These are phyloP conservation scores for Geotrichum histeridarum DNA, from an alignment of 1,139 yeast genomes.

Conservation along the genomic window DNA sequence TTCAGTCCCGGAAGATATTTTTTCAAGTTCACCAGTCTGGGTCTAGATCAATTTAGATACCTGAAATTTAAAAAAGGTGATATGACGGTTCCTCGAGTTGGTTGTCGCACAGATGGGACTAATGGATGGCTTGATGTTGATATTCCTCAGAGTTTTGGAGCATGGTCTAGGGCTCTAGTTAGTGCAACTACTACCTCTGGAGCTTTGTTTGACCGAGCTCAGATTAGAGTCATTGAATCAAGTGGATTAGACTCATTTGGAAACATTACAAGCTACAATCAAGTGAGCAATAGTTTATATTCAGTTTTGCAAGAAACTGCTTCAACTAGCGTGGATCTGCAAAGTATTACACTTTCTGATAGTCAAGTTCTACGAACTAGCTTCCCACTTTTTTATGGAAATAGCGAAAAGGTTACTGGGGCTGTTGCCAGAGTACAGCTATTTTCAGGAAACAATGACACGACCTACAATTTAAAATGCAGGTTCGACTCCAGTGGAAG, in stretches of 20 bases:
- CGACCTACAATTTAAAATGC: slow-evolving; percentile 5
- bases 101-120: slow-evolving; percentile 6
- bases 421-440: slow-evolving; percentile 4
- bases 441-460: background rate
- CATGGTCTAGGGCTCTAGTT: slow-evolving; percentile 5
- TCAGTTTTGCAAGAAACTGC: background rate
- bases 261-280: slow-evolving; percentile 1
- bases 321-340: background rate
- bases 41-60: slow-evolving; percentile 3
- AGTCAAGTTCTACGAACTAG: background rate
- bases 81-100: slow-evolving; percentile 1
- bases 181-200: slow-evolving; percentile 7
- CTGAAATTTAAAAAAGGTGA: slow-evolving; percentile 5
- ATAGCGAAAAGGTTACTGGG: background rate
- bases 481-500: slow-evolving; percentile 14
- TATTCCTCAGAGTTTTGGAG: slow-evolving; percentile 2
- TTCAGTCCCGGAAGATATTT: slow-evolving; percentile 6
- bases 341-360: background rate
- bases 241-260: slow-evolving; percentile 3
- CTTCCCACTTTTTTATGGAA: slow-evolving; percentile 3
- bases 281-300: background rate
- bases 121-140: slow-evolving; percentile 12
- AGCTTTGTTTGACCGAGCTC: background rate
- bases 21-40: slow-evolving; percentile 12
- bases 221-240: slow-evolving; percentile 3